Evolutionary conservation across 495 filamentous ascomycete species (phyloP).

Genomic region (Aspergillus carlsbadensis): DNA sequence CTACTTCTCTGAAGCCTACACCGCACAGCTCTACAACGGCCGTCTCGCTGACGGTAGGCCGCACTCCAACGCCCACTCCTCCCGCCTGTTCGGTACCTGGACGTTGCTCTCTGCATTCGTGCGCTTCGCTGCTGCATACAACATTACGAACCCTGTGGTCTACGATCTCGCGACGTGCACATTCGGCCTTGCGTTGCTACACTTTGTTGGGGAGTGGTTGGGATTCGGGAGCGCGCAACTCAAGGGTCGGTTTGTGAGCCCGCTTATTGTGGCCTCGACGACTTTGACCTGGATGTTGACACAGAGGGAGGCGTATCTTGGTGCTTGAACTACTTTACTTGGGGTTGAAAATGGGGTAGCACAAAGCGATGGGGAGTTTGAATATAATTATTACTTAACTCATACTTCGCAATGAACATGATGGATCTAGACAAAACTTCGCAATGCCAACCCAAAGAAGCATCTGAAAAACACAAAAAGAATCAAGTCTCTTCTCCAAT

Average conservation of each 20-base stretch:
- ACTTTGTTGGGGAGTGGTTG: constrained; percentile 82
- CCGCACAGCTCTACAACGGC: constrained; percentile 70
- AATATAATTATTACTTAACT: too few species aligned
- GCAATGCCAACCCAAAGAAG: too few species aligned
- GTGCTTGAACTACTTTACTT: too few species aligned
- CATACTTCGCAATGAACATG: too few species aligned
- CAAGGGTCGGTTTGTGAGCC: constrained; percentile 66
- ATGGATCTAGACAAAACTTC: too few species aligned
- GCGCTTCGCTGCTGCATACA: constrained; percentile 81
- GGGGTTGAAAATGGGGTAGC: neutral
- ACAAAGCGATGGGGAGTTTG: neutral
- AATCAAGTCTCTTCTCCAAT: constrained; percentile 42
- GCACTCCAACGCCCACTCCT: constrained; percentile 60
- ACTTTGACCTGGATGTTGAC: constrained; percentile 80
- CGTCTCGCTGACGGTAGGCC: constrained; percentile 45
- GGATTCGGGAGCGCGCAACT: constrained; percentile 70
- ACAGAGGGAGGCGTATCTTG: constrained; percentile 49
- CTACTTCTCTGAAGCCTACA: constrained; percentile 70
- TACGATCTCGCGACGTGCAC: constrained; percentile 82
- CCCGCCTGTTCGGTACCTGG: constrained; percentile 89
- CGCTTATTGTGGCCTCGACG: constrained; percentile 67
- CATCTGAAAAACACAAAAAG: too few species aligned
- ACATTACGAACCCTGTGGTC: constrained; percentile 65
- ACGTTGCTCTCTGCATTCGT: constrained; percentile 75
- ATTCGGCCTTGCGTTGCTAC: constrained; percentile 72